Base-by-base conservation (phyloP, 768 basidiomycete species). In the Leucosporidium yakuticum region DNA sequence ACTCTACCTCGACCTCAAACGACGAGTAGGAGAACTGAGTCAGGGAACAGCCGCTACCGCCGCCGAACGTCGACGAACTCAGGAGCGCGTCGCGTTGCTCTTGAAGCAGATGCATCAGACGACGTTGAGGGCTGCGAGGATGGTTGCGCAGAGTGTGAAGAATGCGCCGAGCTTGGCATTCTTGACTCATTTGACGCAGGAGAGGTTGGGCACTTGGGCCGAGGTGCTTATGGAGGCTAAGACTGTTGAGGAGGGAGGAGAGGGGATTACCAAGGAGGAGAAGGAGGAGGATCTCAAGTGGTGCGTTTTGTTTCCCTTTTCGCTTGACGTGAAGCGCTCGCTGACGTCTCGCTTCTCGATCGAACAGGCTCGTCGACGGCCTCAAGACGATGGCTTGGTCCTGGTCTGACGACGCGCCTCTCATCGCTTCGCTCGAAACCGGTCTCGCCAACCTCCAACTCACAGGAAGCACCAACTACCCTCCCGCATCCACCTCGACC, bases 131-230 rank as follows among this genome's bases (percentile, higher is more conserved):
- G 71, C 55, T 0, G 71, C 68, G 7, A 17, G 71, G n/a, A 69
- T 72, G 64, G 67, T 69, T 23, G 71, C 71, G 8, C 62, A 63
- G 58, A 61, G 61, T 19, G 71, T 72, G 17, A 34, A 63, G 17
- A 65, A 67, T 31, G 71, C 71, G 19, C 71, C 71, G 48, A 64
- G 62, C 23, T 48, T 72, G 53, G 71, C 71, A 19, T 72, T 69
- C 65, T 34, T 63, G 31, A 59, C 60, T 14, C 60, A 67, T n/a
- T 32, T 72, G n/a, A 62, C 61, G 50, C 51, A 62, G 44, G 71
- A 72, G 59, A 64, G 59, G 27, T 49, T 69, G 48, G 68, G 57
- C 23, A 57, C 53, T 44, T 72, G 71, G 71, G 34, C 47, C 21
- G 54, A 60, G 48, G 39, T 72, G 11, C 36, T 72, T 9, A 36